phyloP scores from a whole-genome alignment of 345 rosid genomes.

The Linum tenue region DNA sequence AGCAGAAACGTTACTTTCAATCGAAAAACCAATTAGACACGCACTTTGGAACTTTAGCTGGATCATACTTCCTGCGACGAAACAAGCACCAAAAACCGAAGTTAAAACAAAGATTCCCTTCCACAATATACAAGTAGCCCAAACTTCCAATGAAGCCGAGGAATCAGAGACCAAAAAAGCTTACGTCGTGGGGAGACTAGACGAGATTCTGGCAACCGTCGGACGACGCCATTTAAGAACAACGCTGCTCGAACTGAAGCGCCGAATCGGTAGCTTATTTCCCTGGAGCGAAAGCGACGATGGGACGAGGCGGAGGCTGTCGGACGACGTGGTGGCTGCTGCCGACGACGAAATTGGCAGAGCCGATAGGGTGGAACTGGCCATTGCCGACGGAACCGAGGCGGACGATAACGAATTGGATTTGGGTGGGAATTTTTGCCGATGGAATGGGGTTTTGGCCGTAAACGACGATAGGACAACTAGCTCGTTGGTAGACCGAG shows the following conservation, averaged over 20 bases:
- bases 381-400: conserved; percentile 24
- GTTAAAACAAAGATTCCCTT: neutral
- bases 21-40: neutral
- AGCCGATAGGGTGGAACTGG: conserved; percentile 39
- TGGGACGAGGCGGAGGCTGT: conserved; percentile 11
- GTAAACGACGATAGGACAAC: no score
- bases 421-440: neutral
- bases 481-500: no score
- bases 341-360: conserved; percentile 30
- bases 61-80: conserved; percentile 47
- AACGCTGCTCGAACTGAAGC: conserved; percentile 23
- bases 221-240: conserved; percentile 27
- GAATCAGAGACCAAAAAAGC: conserved; percentile 6
- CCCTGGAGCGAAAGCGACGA: conserved; percentile 29
- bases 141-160: no score
- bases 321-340: conserved; percentile 18
- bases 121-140: no score
- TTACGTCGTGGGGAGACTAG: conserved; percentile 64
- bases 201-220: conserved; percentile 32
- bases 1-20: no score
- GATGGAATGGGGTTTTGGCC: neutral
- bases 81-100: conserved; percentile 5
- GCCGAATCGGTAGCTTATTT: conserved; percentile 29
- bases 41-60: conserved; percentile 57
- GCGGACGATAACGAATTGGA: neutral